phyloP scores from a whole-genome alignment of 805 yeast species.

The Candida gorgasii region DNA sequence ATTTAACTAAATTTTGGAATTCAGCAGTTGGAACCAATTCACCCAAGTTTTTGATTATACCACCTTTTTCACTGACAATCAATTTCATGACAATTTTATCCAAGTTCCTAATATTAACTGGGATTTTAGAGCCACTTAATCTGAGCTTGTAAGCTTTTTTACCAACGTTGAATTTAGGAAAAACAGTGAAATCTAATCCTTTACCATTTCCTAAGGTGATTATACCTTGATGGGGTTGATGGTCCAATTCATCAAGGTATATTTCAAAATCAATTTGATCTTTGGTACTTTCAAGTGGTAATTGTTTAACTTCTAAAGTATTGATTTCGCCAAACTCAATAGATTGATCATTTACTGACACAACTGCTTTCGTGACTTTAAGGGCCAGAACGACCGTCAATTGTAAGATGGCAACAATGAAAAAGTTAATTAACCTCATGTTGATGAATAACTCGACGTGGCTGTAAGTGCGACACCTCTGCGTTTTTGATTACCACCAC shows the following conservation, averaged over 20 bases:
- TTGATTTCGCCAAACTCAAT: conserved; percentile 31
- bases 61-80: conserved; percentile 31
- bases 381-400: conserved; percentile 33
- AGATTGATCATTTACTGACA: conserved; percentile 25
- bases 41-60: conserved; percentile 27
- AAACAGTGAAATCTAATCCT: conserved; percentile 33
- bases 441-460: conserved; percentile 4
- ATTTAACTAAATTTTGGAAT: conserved; percentile 24
- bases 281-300: conserved; percentile 30
- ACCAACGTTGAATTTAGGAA: conserved; percentile 27
- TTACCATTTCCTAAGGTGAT: conserved; percentile 28
- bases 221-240: conserved; percentile 37
- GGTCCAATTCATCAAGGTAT: conserved; percentile 20
- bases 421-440: conserved; percentile 8
- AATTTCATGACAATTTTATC: conserved; percentile 31
- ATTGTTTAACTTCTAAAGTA: conserved; percentile 30
- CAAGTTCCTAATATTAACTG: conserved; percentile 36
- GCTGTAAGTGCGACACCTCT: not conserved
- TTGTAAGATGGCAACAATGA: conserved; percentile 24
- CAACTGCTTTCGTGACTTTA: conserved; percentile 29
- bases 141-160: conserved; percentile 22
- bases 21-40: conserved; percentile 32
- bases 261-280: conserved; percentile 33
- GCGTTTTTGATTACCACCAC: not conserved
- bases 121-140: conserved; percentile 31